A percentile compares a stretch with the other conserved stretches of the same genome.
Conservation (phyloP, 1,139 yeast genomes). For the Nakaseomyces bracarensis region DNA sequence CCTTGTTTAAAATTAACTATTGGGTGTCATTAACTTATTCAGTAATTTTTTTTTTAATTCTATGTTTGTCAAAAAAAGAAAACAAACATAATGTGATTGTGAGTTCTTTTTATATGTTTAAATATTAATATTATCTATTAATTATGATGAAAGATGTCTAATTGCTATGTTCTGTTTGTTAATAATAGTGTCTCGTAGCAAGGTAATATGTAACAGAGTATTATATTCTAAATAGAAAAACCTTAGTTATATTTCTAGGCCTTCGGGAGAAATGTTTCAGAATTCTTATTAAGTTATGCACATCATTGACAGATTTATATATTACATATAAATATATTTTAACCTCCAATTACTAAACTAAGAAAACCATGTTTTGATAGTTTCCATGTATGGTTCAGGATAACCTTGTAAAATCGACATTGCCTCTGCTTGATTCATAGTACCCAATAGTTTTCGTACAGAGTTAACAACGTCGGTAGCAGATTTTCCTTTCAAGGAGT, state of each 20-base stretch:
- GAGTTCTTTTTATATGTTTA: slow-evolving; percentile 4
- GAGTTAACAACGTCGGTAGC: slow-evolving; percentile 59
- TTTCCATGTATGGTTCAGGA: slow-evolving; percentile 53
- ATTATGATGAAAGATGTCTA: neutral
- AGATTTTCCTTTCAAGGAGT: slow-evolving; percentile 58
- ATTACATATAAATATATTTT: neutral
- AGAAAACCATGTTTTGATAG: slow-evolving; percentile 55
- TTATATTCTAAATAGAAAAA: no score
- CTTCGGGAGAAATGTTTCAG: no score
- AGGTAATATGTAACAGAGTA: no score
- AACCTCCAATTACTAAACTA: slow-evolving; percentile 13
- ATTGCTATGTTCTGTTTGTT: neutral
- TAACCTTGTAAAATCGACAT: slow-evolving; percentile 54
- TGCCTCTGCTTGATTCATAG: slow-evolving; percentile 54
- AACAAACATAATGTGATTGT: neutral
- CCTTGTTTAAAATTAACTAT: slow-evolving; percentile 40
- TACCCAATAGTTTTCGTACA: slow-evolving; percentile 42
- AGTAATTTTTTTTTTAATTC: neutral
- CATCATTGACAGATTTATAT: neutral
- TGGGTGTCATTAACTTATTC: neutral
- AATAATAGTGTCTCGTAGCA: no score
- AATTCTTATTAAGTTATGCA: no score
- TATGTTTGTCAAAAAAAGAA: neutral
- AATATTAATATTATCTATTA: neutral
- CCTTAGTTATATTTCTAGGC: no score